Evolutionary conservation across 306 rosid species (phyloP).

Genomic region (Cicer pinnatifidum): DNA sequence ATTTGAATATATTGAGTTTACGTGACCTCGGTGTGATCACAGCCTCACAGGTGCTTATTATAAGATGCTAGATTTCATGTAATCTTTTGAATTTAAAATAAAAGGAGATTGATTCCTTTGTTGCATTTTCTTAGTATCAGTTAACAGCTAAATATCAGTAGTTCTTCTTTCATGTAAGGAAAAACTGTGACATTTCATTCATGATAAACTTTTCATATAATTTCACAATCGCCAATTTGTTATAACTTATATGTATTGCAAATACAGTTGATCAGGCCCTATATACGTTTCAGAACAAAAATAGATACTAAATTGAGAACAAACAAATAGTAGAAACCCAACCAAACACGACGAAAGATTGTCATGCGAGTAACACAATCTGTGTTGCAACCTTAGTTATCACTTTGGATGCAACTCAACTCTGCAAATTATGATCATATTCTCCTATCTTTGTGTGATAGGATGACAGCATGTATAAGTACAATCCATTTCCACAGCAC

Average conservation of each 20-base stretch:
- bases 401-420: conserved; percentile 4
- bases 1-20: neutral
- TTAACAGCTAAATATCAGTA: neutral
- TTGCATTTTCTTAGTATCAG: neutral
- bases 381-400: neutral
- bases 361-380: neutral
- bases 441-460: neutral
- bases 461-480: neutral
- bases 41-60: too few species aligned
- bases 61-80: neutral
- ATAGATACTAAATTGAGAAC: conserved; percentile 3
- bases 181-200: neutral
- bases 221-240: neutral
- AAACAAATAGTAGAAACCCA: neutral
- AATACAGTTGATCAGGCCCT: neutral
- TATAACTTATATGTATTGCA: neutral
- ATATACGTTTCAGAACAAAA: neutral
- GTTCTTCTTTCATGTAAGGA: neutral
- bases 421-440: neutral
- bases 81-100: neutral
- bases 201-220: neutral
- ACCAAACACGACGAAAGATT: neutral
- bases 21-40: too few species aligned
- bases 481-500: neutral
- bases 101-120: too few species aligned